Evolutionary conservation across 768 basidiomycete species (phyloP), one percentile per base, ranked within the genome.

Genomic region (Leccinum aurantiacum): DNA sequence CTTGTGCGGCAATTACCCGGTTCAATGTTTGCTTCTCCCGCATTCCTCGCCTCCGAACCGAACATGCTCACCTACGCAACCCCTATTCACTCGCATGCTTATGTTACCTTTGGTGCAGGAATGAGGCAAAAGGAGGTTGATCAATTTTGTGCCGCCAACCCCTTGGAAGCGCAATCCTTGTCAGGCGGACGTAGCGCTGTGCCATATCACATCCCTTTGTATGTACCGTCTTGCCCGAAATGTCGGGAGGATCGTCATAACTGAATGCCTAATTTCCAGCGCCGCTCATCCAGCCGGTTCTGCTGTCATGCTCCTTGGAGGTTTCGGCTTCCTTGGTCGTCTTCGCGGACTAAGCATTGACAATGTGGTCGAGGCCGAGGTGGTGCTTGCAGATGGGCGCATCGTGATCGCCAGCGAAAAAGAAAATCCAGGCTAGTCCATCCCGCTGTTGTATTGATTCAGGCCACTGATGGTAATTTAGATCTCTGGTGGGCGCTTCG

Each of bases 401-500:
- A 89, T 97, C 50, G 82, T 93, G 22, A 81, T 88, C 60, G 84
- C 88, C 6, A 92, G 81, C 63, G 86, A 94, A 67, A 79, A 82
- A 5, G 87, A 88, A 44, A 76, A 91, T 69, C 80, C 89, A 56
- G 90, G 90, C 85, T 69, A 58, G 76, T 74, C 10, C 54, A 53
- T 35, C 52, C 33, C 8, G n/a, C 14, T 24, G 14, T 50, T 4
- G 19, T 38, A 1, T 13, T 5, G 1, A 15, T 44, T 48, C 35
- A 15, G 22, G 22, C 37, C 17, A 56, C 49, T 62, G 3, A 67
- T 67, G 13, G 1, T 31, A 15, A 22, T 53, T 38, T 58, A 93
- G 93, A 93, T 68, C 79, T 95, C 13, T 93, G 88, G 88, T 95
- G 92, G 91, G 93, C 87, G 10, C 72, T 93, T 49, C 84, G 91